Base-by-base conservation (phyloP, 805 yeast genomes). In the Wickerhamiella siamensis region DNA sequence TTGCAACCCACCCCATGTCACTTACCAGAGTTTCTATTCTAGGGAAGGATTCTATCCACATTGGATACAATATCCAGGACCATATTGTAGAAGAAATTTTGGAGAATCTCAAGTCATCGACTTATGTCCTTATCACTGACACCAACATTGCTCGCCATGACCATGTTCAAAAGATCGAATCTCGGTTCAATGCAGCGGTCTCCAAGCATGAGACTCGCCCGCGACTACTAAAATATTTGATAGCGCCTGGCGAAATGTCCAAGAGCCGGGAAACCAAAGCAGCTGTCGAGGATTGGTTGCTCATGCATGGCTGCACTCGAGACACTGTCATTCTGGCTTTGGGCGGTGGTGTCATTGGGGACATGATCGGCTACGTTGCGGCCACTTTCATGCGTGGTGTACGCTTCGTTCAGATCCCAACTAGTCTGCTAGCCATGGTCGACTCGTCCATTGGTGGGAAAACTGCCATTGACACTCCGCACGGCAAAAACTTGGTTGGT, bases 381-480 rank as follows among this genome's bases (percentile, higher is more conserved):
- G 88, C 98, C 26, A 91, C 98, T 2, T 91, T 91, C 61, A 91
- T 91, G 98, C 74, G 98, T 59, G 98, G 98, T 43, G 94, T 91
- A 6, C 72, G 95, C 48, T 84, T 86, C 43, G 78, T 86, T 35
- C 98, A 91, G 61, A 71, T 91, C 22, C 98, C 98, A 43, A 91
- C 98, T 5, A 82, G 95, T 27, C 64, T 91, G 49, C 70, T 91
- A 48, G 79, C 98, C 6, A 91, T 91, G 98, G 98, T 91, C 27
- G 98, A 91, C 61, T 86, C 96, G 9, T 83, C 96, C 4, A 84
- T 91, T 52, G 98, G 98, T 45, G 98, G 98, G 33, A 91, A 91
- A 60, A 91, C 98, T 35, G 98, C 98, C 33, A 87, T 91, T 44
- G 98, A 91, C 59, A 87, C 96, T 12, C 95, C 96, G 1, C 61